These are phyloP conservation scores for Mucor indicus DNA, from an alignment of 371 early-diverging fungal species.

Conservation along the genomic window DNA sequence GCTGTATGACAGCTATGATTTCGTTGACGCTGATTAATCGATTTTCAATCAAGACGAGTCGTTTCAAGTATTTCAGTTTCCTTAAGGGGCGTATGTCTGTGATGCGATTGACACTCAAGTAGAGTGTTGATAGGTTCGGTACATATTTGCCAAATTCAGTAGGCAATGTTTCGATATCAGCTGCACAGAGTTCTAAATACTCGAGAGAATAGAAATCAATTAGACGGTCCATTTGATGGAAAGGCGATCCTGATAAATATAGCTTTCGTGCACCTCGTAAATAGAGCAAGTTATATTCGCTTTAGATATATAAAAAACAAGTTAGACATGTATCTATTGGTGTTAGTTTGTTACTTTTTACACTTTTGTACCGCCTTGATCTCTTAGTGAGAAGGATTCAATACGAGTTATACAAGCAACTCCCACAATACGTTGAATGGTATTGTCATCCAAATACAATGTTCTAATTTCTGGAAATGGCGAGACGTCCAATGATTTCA, in stretches of 20 bases:
- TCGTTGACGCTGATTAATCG: constrained; percentile 34
- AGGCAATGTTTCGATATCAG: constrained; percentile 45
- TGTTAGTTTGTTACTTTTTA: too few relatives aligned
- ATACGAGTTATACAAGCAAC: constrained; percentile 33
- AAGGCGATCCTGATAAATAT: constrained; percentile 51
- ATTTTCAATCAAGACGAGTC: constrained; percentile 48
- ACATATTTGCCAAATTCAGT: constrained; percentile 35
- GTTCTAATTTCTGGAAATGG: constrained; percentile 48
- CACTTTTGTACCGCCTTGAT: constrained; percentile 49
- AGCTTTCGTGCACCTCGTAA: constrained; percentile 49
- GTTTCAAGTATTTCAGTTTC: constrained; percentile 39
- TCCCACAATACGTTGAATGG: constrained; percentile 42
- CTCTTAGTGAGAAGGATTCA: constrained; percentile 51
- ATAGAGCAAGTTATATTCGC: constrained; percentile 43
- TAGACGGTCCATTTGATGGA: constrained; percentile 31
- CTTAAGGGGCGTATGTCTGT: constrained; percentile 39
- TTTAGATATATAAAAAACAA: constrained; percentile 7
- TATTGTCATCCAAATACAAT: constrained; percentile 55
- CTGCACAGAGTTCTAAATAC: constrained; percentile 50
- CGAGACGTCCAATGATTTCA: constrained; percentile 43
- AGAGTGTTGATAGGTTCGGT: constrained; percentile 44
- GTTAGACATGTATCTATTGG: too few relatives aligned
- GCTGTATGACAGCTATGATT: constrained; percentile 26
- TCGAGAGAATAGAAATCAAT: constrained; percentile 49
- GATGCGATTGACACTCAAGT: constrained; percentile 46